Conservation (phyloP, 2,329 filamentous ascomycete genomes). For the Calonectria pseudoturangicola region DNA sequence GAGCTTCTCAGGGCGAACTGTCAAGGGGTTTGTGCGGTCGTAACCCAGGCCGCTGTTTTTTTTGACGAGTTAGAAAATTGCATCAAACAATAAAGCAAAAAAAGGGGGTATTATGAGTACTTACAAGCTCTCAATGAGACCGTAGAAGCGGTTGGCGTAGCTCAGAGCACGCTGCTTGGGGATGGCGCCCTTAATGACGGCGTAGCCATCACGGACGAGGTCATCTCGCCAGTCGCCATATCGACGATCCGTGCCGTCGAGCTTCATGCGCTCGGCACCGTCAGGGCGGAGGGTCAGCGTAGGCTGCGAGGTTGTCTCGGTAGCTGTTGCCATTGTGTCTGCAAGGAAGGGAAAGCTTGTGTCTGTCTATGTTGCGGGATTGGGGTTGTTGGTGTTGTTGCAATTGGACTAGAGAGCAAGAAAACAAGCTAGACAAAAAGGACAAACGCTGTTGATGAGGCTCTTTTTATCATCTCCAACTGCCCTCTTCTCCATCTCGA, state of each 20-base stretch:
- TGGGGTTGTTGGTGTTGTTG: neutral
- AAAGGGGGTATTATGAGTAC: rapidly evolving
- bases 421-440: neutral
- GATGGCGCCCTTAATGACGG: slow-evolving; percentile 48
- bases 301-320: slow-evolving; percentile 21
- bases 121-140: slow-evolving; percentile 50
- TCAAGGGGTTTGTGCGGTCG: slow-evolving; percentile 45
- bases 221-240: slow-evolving; percentile 53
- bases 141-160: slow-evolving; percentile 52
- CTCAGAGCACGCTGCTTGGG: slow-evolving; percentile 48
- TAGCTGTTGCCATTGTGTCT: slow-evolving; percentile 26
- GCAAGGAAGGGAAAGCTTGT: neutral
- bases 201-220: slow-evolving; percentile 48
- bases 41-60: slow-evolving; percentile 43
- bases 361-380: neutral
- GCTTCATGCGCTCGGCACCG: slow-evolving; percentile 47
- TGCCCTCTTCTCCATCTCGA: neutral
- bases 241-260: slow-evolving; percentile 45
- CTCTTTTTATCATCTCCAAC: slow-evolving; percentile 32
- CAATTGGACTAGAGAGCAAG: neutral
- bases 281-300: slow-evolving; percentile 49
- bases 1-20: slow-evolving; percentile 49
- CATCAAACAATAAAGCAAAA: neutral
- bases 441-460: neutral
- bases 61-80: slow-evolving; percentile 12